phyloP scores from a whole-genome alignment of 2,329 filamentous ascomycete genomes.

The Ascosphaera aggregata region DNA sequence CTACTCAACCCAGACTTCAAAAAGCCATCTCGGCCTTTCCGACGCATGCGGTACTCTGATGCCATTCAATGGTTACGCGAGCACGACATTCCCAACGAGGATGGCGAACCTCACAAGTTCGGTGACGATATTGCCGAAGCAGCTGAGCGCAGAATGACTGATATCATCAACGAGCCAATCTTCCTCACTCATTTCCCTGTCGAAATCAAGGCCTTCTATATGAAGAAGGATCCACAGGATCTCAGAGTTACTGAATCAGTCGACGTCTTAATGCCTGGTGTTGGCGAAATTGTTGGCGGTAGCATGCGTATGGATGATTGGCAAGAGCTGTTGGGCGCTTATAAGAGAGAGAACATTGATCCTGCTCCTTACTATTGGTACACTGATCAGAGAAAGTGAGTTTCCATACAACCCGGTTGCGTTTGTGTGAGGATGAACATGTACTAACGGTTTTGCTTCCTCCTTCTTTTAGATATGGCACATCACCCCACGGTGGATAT shows the following conservation, averaged over 20 bases:
- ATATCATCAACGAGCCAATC: conserved; percentile 85
- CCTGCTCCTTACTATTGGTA: conserved; percentile 92
- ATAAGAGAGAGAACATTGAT: conserved; percentile 66
- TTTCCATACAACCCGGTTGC: conserved; percentile 10
- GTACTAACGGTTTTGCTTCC: conserved; percentile 2
- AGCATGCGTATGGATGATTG: conserved; percentile 90
- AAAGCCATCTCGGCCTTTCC: conserved; percentile 62
- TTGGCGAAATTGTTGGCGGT: conserved; percentile 91
- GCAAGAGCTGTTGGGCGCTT: conserved; percentile 73
- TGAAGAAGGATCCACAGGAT: conserved; percentile 70
- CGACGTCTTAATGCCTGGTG: conserved; percentile 71
- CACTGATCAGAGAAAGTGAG: conserved; percentile 84
- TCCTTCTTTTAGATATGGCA: conserved; percentile 44
- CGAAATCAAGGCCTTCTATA: conserved; percentile 98
- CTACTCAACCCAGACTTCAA: conserved; percentile 80
- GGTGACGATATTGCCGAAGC: conserved; percentile 97
- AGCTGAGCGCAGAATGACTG: conserved; percentile 90
- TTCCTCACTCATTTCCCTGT: conserved; percentile 93
- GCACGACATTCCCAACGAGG: conserved; percentile 81
- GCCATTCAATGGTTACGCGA: conserved; percentile 86
- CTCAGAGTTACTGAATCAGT: conserved; percentile 76
- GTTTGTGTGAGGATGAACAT: background rate
- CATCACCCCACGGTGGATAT: conserved; percentile 78
- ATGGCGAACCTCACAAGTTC: conserved; percentile 71
- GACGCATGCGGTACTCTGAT: conserved; percentile 84